Base-by-base conservation (phyloP, 768 basidiomycete species). In the Kwoniella europaea region DNA sequence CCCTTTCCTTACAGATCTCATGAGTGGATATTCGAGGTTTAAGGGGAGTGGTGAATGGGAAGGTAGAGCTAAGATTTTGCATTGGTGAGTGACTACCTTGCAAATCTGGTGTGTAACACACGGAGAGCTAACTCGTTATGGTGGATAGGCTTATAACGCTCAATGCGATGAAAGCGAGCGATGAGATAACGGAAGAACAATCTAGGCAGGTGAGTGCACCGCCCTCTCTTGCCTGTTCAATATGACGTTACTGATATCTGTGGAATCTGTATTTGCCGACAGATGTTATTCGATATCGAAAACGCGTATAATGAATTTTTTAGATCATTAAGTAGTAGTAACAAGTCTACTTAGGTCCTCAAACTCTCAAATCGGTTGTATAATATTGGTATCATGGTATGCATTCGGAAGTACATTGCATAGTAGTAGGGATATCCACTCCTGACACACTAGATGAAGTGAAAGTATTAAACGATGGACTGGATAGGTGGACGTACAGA, bases 1-100 rank as follows among this genome's bases (percentile, higher is more conserved):
- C 82, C 94, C 95, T 0, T 89, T 97, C 71, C 82, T 98, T 55
- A 93, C 96, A 74, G 97, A 96, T 75, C 89, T 99, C n/a, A 93
- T 98, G 74, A 92, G 91, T 1, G 91, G 92, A 6, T 98, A 94
- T 81, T 92, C 94, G 5, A 87, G 93, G 59, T 98, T 99, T 85
- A 96, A 95, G 82, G 92, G 91, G 2, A 93, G 92, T 80, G 92
- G 91, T 73, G 95, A 97, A 75, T 97, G 94, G 93, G 94, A 98
- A 85, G 97, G 96, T 0, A 87, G 95, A 61, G 93, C 92, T 73
- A 89, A 90, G 83, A 94, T 98, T 88, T 89, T 98, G 63, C 90
- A 90, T 69, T 99, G 96, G 96, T 94, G 73, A 68, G 90, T 82
- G 1, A 12, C 65, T 4, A 46, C 46, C 9, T 50, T 15, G 18